phyloP scores from a whole-genome alignment of 1,284 basidiomycete species.

The Uromyces viciae-fabae region DNA sequence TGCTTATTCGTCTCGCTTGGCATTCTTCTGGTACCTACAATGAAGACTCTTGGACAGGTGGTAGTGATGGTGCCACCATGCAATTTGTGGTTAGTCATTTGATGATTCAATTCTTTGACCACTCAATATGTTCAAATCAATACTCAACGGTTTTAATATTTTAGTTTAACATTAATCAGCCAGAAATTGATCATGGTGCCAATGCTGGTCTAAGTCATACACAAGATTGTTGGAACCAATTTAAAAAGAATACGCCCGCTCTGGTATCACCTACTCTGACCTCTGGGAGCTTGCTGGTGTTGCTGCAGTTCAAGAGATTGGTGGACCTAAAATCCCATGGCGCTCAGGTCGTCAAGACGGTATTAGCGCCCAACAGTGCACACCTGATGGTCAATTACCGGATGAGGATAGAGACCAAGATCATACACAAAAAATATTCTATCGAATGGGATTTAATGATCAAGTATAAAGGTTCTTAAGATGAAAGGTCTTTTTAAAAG shows the following conservation, averaged over 20 bases:
- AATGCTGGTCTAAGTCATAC: slow-evolving; percentile 47
- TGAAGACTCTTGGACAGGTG: slow-evolving; percentile 46
- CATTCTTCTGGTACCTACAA: slow-evolving; percentile 49
- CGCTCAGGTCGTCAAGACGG: slow-evolving; percentile 56
- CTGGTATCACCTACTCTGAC: slow-evolving; percentile 48
- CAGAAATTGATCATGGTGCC: slow-evolving; percentile 51
- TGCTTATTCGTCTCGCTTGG: slow-evolving; percentile 78
- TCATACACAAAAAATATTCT: slow-evolving; percentile 70
- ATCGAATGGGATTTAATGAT: slow-evolving; percentile 69
- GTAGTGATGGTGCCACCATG: slow-evolving; percentile 51
- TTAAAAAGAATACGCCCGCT: slow-evolving; percentile 49
- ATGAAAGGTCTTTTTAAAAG: too few relatives aligned
- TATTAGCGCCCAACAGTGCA: slow-evolving; percentile 56
- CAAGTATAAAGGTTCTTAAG: too few relatives aligned
- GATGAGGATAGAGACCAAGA: slow-evolving; percentile 79
- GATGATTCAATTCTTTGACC: not conserved
- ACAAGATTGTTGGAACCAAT: slow-evolving; percentile 49
- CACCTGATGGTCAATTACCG: slow-evolving; percentile 91
- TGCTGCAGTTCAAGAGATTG: slow-evolving; percentile 65
- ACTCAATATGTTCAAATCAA: not conserved
- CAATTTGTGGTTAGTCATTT: slow-evolving; percentile 47
- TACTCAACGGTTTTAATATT: too few relatives aligned
- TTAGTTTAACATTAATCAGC: slow-evolving; percentile 27
- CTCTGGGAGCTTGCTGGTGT: slow-evolving; percentile 57
- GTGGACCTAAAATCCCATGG: slow-evolving; percentile 53